Percentiles rank a stretch among this genome's conserved stretches.
phyloP scores from a whole-genome alignment of 129 eudicot genomes.

The Rutidosis leptorrhynchoides region DNA sequence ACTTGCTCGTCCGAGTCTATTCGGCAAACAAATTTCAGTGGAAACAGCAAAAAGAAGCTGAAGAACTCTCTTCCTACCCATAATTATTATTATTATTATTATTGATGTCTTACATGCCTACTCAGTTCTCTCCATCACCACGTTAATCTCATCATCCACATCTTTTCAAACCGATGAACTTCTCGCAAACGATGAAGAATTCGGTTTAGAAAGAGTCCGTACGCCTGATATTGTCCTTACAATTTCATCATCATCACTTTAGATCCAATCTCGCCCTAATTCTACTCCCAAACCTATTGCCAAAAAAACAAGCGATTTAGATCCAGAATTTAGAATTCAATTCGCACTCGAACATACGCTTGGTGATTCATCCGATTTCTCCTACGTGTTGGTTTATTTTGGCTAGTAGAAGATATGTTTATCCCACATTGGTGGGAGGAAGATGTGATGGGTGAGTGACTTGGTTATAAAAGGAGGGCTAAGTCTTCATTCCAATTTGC shows the following conservation, averaged over 20 bases:
- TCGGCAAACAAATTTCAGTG: constrained; percentile 79
- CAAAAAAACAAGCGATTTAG: constrained; percentile 48
- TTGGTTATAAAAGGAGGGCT: too few species aligned
- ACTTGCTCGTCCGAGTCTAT: constrained; percentile 38
- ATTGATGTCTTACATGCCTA: too few species aligned
- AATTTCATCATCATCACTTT: constrained; percentile 19
- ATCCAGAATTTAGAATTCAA: constrained; percentile 68
- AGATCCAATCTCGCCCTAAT: constrained; percentile 23
- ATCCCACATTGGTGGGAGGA: too few species aligned
- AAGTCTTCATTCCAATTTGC: too few species aligned
- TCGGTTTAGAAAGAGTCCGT: constrained; percentile 68
- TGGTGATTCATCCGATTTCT: constrained; percentile 69
- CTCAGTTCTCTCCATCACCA: too few species aligned
- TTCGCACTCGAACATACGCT: constrained; percentile 75
- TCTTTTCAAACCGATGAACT: too few species aligned
- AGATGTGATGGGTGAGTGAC: too few species aligned
- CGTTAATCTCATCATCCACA: too few species aligned
- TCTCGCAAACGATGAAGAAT: constrained; percentile 68
- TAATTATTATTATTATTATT: too few species aligned
- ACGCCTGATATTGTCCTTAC: constrained; percentile 27
- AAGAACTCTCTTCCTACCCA: constrained; percentile 41
- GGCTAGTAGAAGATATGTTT: too few species aligned
- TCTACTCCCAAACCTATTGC: constrained; percentile 19
- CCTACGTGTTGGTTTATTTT: too few species aligned
- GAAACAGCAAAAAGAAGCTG: constrained; percentile 99